Percentiles rank a stretch among this genome's conserved stretches.
Evolutionary conservation across 768 basidiomycete genomes (phyloP).

Genomic region (Amanita molliuscula): DNA sequence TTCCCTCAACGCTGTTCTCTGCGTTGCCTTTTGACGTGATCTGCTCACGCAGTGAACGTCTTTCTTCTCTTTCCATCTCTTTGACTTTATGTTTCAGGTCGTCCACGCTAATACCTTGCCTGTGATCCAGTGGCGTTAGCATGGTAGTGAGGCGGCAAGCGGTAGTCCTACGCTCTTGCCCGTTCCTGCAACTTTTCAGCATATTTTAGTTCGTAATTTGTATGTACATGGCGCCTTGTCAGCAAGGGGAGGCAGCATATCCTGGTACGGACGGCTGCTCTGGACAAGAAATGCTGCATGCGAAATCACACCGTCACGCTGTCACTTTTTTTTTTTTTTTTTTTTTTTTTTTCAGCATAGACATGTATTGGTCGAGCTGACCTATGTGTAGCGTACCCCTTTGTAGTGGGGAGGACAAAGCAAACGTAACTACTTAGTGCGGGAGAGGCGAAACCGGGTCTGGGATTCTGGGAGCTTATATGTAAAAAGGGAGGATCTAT

Average conservation of each 20-base stretch:
- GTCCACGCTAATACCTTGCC: constrained; percentile 13
- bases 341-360: too few species aligned
- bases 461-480: too few species aligned
- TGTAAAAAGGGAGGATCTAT: too few species aligned
- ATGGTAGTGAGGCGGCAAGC: background rate
- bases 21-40: constrained; percentile 1
- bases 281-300: background rate
- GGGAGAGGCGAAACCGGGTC: too few species aligned
- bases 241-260: background rate
- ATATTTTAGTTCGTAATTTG: constrained; percentile 41
- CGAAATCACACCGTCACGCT: background rate
- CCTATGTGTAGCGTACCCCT: too few species aligned
- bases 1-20: constrained; percentile 7
- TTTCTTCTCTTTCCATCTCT: constrained; percentile 14
- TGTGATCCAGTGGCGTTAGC: background rate
- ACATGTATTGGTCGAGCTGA: too few species aligned
- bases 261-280: background rate
- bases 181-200: constrained; percentile 55
- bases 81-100: constrained; percentile 25
- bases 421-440: too few species aligned
- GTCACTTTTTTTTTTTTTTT: too few species aligned
- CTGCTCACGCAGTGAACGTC: constrained; percentile 14
- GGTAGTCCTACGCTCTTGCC: constrained; percentile 46
- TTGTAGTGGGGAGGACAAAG: too few species aligned
- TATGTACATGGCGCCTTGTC: background rate